Percentiles rank a stretch among this genome's conserved stretches.
Conservation (phyloP, 257 asterid species). For the Fraxinus cuspidata region DNA sequence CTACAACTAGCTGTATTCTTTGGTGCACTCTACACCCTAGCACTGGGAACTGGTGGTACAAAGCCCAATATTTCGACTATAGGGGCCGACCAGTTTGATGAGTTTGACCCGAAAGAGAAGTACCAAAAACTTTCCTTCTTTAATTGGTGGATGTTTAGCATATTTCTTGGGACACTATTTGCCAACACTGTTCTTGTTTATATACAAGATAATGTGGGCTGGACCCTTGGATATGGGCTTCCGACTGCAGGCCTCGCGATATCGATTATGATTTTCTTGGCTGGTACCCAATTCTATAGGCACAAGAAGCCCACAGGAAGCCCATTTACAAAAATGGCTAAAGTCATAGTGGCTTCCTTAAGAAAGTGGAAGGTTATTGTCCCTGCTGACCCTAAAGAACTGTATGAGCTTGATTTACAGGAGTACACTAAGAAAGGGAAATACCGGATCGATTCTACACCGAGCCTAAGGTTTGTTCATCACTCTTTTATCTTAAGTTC, state of each 20-base stretch:
- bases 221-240: constrained; percentile 84
- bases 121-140: constrained; percentile 82
- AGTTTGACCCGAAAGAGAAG: constrained; percentile 74
- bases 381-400: constrained; percentile 59
- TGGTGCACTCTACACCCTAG: constrained; percentile 72
- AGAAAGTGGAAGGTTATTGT: constrained; percentile 57
- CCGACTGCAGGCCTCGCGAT: constrained; percentile 69
- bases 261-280: constrained; percentile 59
- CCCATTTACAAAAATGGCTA: constrained; percentile 78
- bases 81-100: constrained; percentile 96
- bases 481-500: not conserved
- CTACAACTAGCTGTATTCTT: constrained; percentile 63
- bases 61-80: constrained; percentile 88
- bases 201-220: constrained; percentile 84
- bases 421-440: constrained; percentile 50
- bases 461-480: constrained; percentile 59
- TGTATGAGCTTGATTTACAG: constrained; percentile 60
- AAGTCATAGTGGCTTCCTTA: constrained; percentile 64
- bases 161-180: constrained; percentile 76
- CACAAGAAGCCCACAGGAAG: constrained; percentile 83
- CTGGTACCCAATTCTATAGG: constrained; percentile 73
- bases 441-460: constrained; percentile 69
- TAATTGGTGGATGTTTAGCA: constrained; percentile 97
- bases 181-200: constrained; percentile 82
- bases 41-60: constrained; percentile 87